Conservation (phyloP, 768 basidiomycete species). For the Boletus bicolor region DNA sequence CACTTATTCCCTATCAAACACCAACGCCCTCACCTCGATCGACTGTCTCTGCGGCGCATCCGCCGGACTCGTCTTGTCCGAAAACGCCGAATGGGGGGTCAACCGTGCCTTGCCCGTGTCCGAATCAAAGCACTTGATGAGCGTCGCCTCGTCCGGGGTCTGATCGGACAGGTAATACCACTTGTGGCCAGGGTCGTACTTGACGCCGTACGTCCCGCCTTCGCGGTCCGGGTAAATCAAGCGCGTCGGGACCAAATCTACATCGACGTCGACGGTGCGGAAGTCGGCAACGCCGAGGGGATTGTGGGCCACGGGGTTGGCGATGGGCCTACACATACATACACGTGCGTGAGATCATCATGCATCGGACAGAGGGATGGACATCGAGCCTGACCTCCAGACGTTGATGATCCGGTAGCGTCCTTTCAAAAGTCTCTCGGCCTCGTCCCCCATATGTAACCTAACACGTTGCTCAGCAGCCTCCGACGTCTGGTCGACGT, state of each 20-base stretch:
- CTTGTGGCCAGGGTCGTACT: conserved; percentile 32
- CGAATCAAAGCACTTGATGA: conserved; percentile 44
- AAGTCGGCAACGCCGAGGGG: neutral
- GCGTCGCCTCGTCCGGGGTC: conserved; percentile 36
- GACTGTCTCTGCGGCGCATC: conserved; percentile 37
- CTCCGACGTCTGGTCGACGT: too few species aligned
- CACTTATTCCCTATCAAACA: conserved; percentile 35
- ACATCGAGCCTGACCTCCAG: conserved; percentile 30
- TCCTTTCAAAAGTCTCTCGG: too few species aligned
- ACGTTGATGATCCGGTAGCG: conserved; percentile 36
- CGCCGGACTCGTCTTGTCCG: conserved; percentile 30
- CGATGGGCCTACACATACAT: neutral
- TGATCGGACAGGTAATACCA: conserved; percentile 38
- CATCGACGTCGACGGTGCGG: neutral
- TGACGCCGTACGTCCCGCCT: conserved; percentile 19
- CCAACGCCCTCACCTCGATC: conserved; percentile 39
- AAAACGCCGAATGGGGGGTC: conserved; percentile 41
- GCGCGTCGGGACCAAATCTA: conserved; percentile 16
- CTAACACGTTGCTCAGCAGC: too few species aligned
- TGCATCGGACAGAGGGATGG: too few species aligned
- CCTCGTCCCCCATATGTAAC: too few species aligned
- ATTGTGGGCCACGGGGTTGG: neutral
- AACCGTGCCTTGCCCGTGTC: conserved; percentile 33
- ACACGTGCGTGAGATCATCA: too few species aligned
- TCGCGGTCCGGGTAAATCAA: conserved; percentile 33